Base-by-base conservation (phyloP, 2,329 filamentous ascomycete species). In the Curvularia sp. region DNA sequence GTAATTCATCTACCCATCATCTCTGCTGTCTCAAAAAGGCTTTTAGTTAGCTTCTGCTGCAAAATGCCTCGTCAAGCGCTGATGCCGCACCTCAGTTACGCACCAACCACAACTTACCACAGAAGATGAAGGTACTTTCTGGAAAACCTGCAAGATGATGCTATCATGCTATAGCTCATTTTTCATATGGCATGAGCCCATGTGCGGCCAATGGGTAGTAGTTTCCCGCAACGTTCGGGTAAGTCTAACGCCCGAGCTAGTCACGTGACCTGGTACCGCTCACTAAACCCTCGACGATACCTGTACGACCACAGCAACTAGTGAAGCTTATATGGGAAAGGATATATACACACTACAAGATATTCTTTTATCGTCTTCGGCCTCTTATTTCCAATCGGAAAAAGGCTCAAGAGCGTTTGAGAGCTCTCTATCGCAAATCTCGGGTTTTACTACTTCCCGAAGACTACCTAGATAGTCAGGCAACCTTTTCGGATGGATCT, bases 371-470 rank as follows among this genome's bases (percentile, higher is more conserved):
- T 18, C 18, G 18, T 18, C 18, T 18, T 18, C 18, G 18, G 18
- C 18, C 18, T 18, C 18, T 18, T 18, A 18, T 18, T 18, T 18
- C 18, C 18, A 18, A 26, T 26, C 24, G 6, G 33, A 38, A 18
- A 8, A n/a, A 18, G 15, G 13, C 1, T 18, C 35, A 18, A 18
- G 15, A 15, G 13, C n/a, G 18, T 31, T 8, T 33, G n/a, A 7
- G 9, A 5, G 9, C 15, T 18, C 2, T 7, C 18, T 18, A 31
- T 26, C 28, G 0, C 35, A 31, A n/a, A 28, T 33, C 41, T 57
- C 58, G 58, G 46, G 42, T 28, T 41, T 33, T 41, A 30, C 55
- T 52, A 58, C 33, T 46, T 18, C 30, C 58, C 55, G 58, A 61
- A 49, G 10, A 41, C 33, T 8, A 28, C 4, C 28, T 28, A 30